phyloP scores from a whole-genome alignment of 345 rosid genomes.

The Linum usitatissimum region DNA sequence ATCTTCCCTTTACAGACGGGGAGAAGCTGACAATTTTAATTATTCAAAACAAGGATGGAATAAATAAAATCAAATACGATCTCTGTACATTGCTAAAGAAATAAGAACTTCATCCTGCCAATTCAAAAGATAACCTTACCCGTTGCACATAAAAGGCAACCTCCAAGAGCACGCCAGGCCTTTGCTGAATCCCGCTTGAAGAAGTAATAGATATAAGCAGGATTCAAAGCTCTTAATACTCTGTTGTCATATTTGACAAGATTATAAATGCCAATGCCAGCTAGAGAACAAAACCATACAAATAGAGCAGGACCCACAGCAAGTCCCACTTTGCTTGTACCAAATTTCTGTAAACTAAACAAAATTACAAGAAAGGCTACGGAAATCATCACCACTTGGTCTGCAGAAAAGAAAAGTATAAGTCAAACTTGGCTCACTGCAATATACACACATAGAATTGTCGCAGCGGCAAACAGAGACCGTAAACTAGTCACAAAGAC shows the following conservation, averaged over 20 bases:
- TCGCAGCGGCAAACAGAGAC: background rate
- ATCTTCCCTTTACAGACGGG: too few relatives aligned
- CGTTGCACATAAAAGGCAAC: conserved; percentile 97
- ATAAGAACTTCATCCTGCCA: background rate
- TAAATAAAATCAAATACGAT: too few relatives aligned
- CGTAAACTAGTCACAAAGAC: background rate
- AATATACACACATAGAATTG: background rate
- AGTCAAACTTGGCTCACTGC: conserved; percentile 17
- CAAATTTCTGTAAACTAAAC: conserved; percentile 95
- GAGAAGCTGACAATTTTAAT: too few relatives aligned
- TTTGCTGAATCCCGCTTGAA: conserved; percentile 76
- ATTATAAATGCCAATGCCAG: conserved; percentile 80
- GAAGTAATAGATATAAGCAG: conserved; percentile 72
- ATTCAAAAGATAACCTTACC: conserved; percentile 30
- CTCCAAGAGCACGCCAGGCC: conserved; percentile 96
- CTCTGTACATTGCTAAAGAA: background rate
- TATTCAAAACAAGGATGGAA: too few relatives aligned
- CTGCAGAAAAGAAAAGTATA: conserved; percentile 44
- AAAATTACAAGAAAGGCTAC: conserved; percentile 81
- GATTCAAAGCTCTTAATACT: conserved; percentile 83
- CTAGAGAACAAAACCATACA: conserved; percentile 93
- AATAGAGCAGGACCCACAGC: conserved; percentile 90
- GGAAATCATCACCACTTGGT: conserved; percentile 82
- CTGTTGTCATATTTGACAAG: conserved; percentile 62
- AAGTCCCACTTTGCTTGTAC: conserved; percentile 98